Conservation (phyloP, 495 filamentous ascomycete genomes). For the Trichoderma virens region DNA sequence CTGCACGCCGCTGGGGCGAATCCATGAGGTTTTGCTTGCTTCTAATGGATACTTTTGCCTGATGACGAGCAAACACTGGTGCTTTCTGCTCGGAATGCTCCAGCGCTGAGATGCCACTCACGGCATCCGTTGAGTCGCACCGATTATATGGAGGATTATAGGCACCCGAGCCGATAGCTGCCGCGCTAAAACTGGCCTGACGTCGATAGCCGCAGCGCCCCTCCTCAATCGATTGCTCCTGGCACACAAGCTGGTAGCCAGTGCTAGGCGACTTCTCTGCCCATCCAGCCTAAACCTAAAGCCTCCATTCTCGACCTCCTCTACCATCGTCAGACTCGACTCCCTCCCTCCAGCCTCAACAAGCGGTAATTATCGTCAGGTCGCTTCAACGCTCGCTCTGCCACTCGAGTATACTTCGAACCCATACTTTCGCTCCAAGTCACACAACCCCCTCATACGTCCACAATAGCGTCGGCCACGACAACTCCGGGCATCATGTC, state of each 20-base stretch:
- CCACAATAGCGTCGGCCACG: no score
- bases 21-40: no score
- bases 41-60: no score
- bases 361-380: background rate
- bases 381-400: background rate
- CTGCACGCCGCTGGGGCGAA: no score
- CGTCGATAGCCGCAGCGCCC: background rate
- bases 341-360: background rate
- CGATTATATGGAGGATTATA: no score
- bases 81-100: no score
- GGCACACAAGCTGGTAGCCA: background rate
- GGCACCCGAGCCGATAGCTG: background rate
- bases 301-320: no score
- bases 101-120: no score
- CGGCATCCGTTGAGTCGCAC: no score
- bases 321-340: background rate
- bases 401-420: no score
- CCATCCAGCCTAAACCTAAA: no score
- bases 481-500: conserved; percentile 47
- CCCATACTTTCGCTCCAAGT: background rate
- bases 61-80: no score
- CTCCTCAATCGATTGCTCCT: background rate
- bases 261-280: background rate
- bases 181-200: background rate
- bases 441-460: conserved; percentile 1